Base-by-base conservation (phyloP, 1,139 yeast species). In the Hanseniaspora sp. region DNA sequence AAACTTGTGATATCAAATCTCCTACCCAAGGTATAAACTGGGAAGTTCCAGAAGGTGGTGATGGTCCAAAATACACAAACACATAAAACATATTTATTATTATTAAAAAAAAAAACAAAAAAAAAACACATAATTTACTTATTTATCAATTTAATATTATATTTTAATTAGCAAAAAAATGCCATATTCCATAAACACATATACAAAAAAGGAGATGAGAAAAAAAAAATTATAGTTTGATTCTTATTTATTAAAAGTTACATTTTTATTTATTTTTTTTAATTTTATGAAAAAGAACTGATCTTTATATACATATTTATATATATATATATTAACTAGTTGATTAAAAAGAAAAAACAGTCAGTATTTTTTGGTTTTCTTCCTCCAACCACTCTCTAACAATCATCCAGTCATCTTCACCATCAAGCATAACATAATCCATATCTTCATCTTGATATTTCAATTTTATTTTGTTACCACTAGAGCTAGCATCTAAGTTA, bases 1-100 rank as follows among this genome's bases (percentile, higher is more conserved):
- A 92, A 71, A 90, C 97, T 1, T 92, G 98, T 73, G 98, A 92
- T 69, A 92, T 92, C 67, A 92, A 92, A 70, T 94, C 84, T 15
- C 98, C 98, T 9, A 75, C 87, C 0, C 96, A 90, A 70, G 96
- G 90, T 66, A 92, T 92, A 59, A 77, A 79, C 65, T 92, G 98
- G 98, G 78, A 82, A 8, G 95, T 87, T 15, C 98, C 98, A 4
- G 97, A 92, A 71, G 97, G 98, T 58, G 96, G 97, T 41, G 97
- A 84, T 66, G 98, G 98, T 9, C 98, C 98, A 57, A 92, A 90
- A 68, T 90, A 90, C 68, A 63, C 68, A 40, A 62, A 67, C 62
- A 67, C 70, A 18, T 66, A 53, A 58, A 1, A 12, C 11, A 4
- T 28, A 34, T 15, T 17, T 17, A 39, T 30, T 15, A 35, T 23